Base-by-base conservation (phyloP, 202 grass and related monocot genomes). In the Saccharum hybrid region DNA sequence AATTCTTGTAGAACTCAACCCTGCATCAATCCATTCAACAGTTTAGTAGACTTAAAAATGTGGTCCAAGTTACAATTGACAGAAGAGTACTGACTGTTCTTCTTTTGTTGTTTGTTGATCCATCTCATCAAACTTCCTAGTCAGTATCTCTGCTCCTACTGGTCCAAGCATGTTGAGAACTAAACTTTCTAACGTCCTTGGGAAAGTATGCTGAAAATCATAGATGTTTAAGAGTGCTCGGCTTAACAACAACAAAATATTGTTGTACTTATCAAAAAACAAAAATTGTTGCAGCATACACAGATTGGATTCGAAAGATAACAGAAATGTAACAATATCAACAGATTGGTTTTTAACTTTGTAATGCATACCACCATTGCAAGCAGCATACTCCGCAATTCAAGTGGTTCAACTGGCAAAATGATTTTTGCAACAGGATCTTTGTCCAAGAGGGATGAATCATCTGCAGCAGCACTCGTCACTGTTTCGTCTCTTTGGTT, bases 61-160 rank as follows among this genome's bases (percentile, higher is more conserved):
- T 64, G 14, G 10, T 34, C 13, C 6, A 39, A 37, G 28, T 64
- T 75, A 59, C 15, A 14, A 23, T 73, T 64, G 30, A 71, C 36
- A 80, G 12, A 10, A 36, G 52, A 66, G 34, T 45, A 72, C 77
- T 77, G 54, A 96, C 96, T 94, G 96, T 84, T 95, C 80, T 84
- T 95, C 80, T 92, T 87, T 92, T 36, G 87, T 92, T 23, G 88
- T 85, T 77, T 65, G 83, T 82, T 85, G 91, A 76, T 98, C 93
- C 84, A 96, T 90, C 87, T 92, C 87, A 42, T 98, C 96, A 57
- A 94, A 98, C 85, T 98, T 98, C 26, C 89, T 83, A 79, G 96
- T 96, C 48, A 98, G 88, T 81, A 96, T 79, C 88, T 98, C 96
- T 82, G 96, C 96, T 87, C 91, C 91, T 76, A 83, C 88, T 76